Evolutionary conservation across 495 filamentous ascomycete species (phyloP).

Genomic region (Aspergillus bertholletiae): DNA sequence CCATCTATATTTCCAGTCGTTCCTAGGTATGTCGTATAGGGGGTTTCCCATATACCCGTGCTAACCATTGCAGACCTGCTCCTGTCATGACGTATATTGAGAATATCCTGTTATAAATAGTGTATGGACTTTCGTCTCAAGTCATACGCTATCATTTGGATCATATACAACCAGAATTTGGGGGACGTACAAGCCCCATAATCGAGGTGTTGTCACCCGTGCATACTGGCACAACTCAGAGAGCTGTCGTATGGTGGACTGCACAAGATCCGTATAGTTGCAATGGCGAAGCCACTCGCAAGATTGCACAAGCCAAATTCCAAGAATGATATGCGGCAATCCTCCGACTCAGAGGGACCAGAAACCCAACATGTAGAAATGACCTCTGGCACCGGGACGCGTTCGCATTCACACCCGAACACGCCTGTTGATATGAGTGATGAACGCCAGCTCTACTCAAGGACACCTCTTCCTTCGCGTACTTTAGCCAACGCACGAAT

Average conservation of each 20-base stretch:
- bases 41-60: too few species aligned
- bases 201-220: not conserved
- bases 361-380: constrained; percentile 9
- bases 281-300: not conserved
- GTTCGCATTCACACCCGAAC: not conserved
- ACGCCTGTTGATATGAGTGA: not conserved
- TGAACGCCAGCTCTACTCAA: not conserved
- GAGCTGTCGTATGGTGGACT: not conserved
- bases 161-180: not conserved
- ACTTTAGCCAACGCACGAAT: not conserved
- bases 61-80: too few species aligned
- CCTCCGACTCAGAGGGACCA: not conserved
- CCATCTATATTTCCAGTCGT: too few species aligned
- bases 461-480: not conserved
- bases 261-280: not conserved
- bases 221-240: not conserved
- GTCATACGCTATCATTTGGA: not conserved
- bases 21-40: too few species aligned
- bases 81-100: too few species aligned
- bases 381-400: not conserved
- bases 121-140: not conserved
- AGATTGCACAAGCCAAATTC: not conserved
- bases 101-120: not conserved
- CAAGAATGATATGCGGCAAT: not conserved
- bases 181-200: not conserved